Base-by-base conservation (phyloP, 176 grass and related monocot species). In the Otatea glauca region DNA sequence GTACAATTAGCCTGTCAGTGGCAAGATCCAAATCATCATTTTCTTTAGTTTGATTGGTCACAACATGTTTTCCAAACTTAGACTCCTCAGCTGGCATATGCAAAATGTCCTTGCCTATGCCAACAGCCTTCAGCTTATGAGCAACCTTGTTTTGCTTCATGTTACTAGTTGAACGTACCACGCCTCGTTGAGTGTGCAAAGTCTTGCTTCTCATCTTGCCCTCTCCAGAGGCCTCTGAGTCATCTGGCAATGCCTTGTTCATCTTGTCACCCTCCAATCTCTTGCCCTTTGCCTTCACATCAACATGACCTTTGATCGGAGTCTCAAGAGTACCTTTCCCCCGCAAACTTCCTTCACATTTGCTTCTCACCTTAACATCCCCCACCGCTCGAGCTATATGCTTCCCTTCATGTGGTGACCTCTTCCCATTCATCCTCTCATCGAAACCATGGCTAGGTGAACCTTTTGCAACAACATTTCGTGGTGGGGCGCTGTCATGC, bases 1-100 rank as follows among this genome's bases (percentile, higher is more conserved):
- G 88, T 62, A 88, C 80, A 45, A 88, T 82, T 72, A 75, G 4
- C 55, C 20, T 83, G 0, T 88, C 18, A 48, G 9, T 67, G 72
- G 47, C 50, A 42, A 74, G 13, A 14, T 88, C 50, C 47, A 65
- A 37, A 75, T 68, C 37, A 55, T 81, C 59, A 49, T 21, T 63
- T 42, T 75, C 65, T 82, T 62, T 7, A 16, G n/a, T 84, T 61
- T 45, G 50, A 68, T 80, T 34, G 2, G n/a, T 47, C 29, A 5
- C 41, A 70, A 9, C 73, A 85, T 35, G 27, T 69, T 54, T 81
- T 87, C 50, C 78, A 45, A 21, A 27, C 62, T 59, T 70, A 2
- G 64, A 34, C 9, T 54, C 63, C 64, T 63, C 18, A 44, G 42
- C 10, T 17, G 78, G 62, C 24, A 17, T 84, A 45, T 78, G 66